These are phyloP conservation scores for Cladobotryum protrusum DNA, from an alignment of 2,329 filamentous ascomycete genomes.

Conservation along the genomic window DNA sequence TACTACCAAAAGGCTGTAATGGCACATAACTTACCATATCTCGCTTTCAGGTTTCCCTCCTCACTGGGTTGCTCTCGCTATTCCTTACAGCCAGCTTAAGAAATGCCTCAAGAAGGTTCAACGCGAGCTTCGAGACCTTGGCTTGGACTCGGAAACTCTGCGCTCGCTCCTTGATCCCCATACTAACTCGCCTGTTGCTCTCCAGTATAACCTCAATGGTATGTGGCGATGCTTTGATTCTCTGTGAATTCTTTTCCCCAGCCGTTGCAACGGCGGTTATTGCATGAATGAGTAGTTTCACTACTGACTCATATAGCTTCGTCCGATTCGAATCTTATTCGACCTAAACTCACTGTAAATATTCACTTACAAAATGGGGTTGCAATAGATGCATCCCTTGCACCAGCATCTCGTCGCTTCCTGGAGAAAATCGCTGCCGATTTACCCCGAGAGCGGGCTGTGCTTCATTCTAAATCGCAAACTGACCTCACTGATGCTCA, in stretches of 20 bases:
- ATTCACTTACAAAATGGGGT: conserved; percentile 61
- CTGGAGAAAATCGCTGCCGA: conserved; percentile 53
- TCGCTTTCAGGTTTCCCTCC: conserved; percentile 56
- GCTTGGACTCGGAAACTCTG: conserved; percentile 66
- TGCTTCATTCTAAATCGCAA: background rate
- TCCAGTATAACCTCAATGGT: conserved; percentile 53
- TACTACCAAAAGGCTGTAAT: no score
- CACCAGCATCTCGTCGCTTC: conserved; percentile 57
- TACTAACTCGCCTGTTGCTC: conserved; percentile 38
- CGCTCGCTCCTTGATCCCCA: conserved; percentile 54
- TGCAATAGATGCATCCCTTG: conserved; percentile 62
- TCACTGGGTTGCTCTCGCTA: conserved; percentile 66
- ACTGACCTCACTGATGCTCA: background rate
- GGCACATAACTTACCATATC: no score
- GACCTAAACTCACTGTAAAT: conserved; percentile 64
- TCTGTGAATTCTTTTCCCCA: background rate
- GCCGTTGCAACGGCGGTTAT: background rate
- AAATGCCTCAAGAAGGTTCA: conserved; percentile 82
- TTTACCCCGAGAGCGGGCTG: conserved; percentile 20
- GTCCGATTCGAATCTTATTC: conserved; percentile 42
- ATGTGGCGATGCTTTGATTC: conserved; percentile 13
- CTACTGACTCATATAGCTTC: conserved; percentile 21
- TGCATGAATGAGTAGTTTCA: background rate
- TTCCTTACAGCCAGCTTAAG: conserved; percentile 79
- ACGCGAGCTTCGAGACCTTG: conserved; percentile 61